phyloP scores from a whole-genome alignment of 495 filamentous ascomycete genomes.

The Hypoxylon lienhwacheense region DNA sequence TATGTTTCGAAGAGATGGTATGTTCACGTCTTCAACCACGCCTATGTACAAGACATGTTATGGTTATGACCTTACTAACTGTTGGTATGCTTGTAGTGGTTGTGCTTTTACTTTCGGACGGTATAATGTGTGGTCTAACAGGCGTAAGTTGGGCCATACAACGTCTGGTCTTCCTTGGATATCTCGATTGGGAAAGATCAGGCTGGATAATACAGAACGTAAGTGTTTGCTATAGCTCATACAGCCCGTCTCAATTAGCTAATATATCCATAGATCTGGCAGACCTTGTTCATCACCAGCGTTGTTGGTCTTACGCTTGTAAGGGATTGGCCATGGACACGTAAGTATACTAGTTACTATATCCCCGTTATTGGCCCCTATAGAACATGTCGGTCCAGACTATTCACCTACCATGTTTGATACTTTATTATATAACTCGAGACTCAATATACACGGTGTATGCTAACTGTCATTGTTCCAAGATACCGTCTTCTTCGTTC shows the following conservation, averaged over 20 bases:
- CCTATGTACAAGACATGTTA: too few relatives aligned
- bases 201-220: conserved; percentile 72
- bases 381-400: background rate
- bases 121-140: conserved; percentile 62
- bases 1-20: conserved; percentile 64
- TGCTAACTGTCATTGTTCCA: background rate
- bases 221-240: conserved; percentile 16
- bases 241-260: background rate
- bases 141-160: conserved; percentile 63
- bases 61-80: background rate
- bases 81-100: conserved; percentile 48
- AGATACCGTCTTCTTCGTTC: conserved; percentile 64
- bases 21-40: background rate
- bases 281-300: conserved; percentile 59
- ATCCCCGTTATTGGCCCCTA: conserved; percentile 40
- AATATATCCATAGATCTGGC: conserved; percentile 55
- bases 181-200: conserved; percentile 60
- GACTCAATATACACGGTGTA: background rate
- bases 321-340: conserved; percentile 77
- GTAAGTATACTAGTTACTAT: conserved; percentile 48
- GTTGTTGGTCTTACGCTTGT: conserved; percentile 63
- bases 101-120: conserved; percentile 66
- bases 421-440: conserved; percentile 14
- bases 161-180: conserved; percentile 53
- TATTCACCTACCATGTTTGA: conserved; percentile 24